phyloP scores from a whole-genome alignment of 177 flowering plant genomes.

The Vitis hybrid region DNA sequence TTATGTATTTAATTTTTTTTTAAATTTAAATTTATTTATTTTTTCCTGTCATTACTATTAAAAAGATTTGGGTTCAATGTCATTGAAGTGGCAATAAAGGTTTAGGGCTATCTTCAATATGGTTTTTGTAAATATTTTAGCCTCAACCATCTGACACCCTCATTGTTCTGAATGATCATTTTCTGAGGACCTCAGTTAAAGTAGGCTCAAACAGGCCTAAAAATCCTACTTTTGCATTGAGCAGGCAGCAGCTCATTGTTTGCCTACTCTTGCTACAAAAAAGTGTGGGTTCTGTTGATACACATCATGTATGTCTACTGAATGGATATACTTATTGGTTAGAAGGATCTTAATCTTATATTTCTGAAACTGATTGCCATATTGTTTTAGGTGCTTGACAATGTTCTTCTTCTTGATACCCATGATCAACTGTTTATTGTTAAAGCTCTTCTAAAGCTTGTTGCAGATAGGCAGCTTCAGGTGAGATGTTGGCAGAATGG shows the following conservation, averaged over 20 bases:
- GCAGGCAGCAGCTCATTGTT: slow-evolving; percentile 97
- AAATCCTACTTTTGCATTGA: not conserved
- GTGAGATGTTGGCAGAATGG: slow-evolving; percentile 86
- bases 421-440: slow-evolving; percentile 93
- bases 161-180: not conserved
- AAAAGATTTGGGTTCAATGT: not conserved
- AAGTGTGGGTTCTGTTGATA: slow-evolving; percentile 98
- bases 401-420: slow-evolving; percentile 94
- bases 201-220: too few relatives aligned
- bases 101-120: not conserved
- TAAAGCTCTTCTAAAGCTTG: slow-evolving; percentile 92
- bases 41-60: not conserved
- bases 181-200: not conserved
- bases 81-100: not conserved
- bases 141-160: too few relatives aligned
- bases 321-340: not conserved
- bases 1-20: too few relatives aligned
- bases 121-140: not conserved
- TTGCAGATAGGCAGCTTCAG: slow-evolving; percentile 95
- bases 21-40: too few relatives aligned
- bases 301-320: slow-evolving; percentile 56
- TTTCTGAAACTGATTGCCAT: not conserved
- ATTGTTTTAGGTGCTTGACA: slow-evolving; percentile 77
- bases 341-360: not conserved
- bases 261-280: slow-evolving; percentile 96